Base-by-base conservation (phyloP, 305 asterid genomes). In the Solanum hybrid region DNA sequence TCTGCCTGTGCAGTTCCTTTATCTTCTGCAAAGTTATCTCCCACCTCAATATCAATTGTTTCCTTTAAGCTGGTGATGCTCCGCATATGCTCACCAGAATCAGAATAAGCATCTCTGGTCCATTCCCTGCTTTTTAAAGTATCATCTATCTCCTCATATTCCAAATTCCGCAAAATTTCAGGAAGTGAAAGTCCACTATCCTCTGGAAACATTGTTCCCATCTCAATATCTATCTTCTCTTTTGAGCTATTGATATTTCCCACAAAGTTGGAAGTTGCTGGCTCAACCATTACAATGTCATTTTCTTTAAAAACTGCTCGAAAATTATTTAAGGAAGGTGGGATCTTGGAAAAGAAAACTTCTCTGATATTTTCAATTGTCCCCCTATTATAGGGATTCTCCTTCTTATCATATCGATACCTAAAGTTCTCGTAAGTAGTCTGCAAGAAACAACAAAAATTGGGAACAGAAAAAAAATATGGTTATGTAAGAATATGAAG, bases 351-450 rank as follows among this genome's bases (percentile, higher is more conserved):
- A 93, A 95, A 94, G 69, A 97, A 93, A 26, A 94, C 95, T 91
- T 96, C 98, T 90, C 88, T 93, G 88, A 97, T 89, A 89, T 97
- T 97, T 56, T 94, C 91, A 45, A 93, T 77, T 79, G 91, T 86
- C 90, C 99, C 98, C 91, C 87, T 95, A 95, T 96, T 93, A 88
- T 97, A 95, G 78, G 99, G 98, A 91, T 97, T 97, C 92, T 93
- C 98, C 93, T 92, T 95, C 86, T 91, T 92, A 84, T 94, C 98
- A 79, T 94, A 95, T 87, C 94, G 94, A 87, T 93, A 93, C 90
- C 98, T 94, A 93, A 97, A 95, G 93, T 96, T 97, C 93, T 96
- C 99, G 11, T 96, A 96, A 3, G 99, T 95, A 64, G 98, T 96
- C 99, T 97, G 98, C 93, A 92, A 29, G 89, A 71, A 73, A 31